A percentile compares a stretch with the other conserved stretches of the same genome.
phyloP scores from a whole-genome alignment of 1,139 yeast genomes.

The Taphrina flavorubra region DNA sequence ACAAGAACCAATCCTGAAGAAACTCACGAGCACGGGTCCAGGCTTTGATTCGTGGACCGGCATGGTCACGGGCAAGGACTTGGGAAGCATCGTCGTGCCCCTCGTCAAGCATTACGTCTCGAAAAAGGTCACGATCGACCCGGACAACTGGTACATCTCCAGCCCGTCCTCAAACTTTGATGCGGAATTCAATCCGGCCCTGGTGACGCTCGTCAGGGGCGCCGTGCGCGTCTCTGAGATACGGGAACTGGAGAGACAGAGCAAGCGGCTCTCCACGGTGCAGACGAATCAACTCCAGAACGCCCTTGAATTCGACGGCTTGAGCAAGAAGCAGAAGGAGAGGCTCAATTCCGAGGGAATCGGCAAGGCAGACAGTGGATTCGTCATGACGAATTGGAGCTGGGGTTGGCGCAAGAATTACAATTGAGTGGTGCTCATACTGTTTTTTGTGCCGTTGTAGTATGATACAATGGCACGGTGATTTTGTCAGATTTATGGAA shows the following conservation, averaged over 20 bases:
- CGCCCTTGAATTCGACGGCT: conserved; percentile 35
- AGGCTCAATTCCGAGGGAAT: conserved; percentile 34
- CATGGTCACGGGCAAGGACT: conserved; percentile 27
- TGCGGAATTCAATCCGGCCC: conserved; percentile 22
- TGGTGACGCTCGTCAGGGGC: conserved; percentile 21
- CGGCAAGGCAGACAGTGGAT: conserved; percentile 32
- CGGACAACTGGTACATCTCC: conserved; percentile 30
- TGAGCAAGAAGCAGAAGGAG: conserved; percentile 34
- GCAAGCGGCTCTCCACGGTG: conserved; percentile 30
- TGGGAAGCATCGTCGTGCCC: conserved; percentile 17
- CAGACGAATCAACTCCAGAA: conserved; percentile 18
- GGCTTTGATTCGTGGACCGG: conserved; percentile 36
- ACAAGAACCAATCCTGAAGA: conserved; percentile 19
- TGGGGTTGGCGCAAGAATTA: conserved; percentile 40
- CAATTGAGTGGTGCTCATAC: neutral
- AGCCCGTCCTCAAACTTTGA: conserved; percentile 27
- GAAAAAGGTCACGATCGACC: conserved; percentile 21
- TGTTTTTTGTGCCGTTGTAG: too few relatives aligned
- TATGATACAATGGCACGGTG: neutral
- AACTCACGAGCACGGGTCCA: conserved; percentile 30
- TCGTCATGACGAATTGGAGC: conserved; percentile 35
- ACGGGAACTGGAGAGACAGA: conserved; percentile 8
- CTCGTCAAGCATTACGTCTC: conserved; percentile 20
- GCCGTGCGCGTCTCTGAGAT: conserved; percentile 33
- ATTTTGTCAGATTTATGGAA: neutral